Conservation (phyloP, 352 stramenopile species). For the Phytophthora brassicae region DNA sequence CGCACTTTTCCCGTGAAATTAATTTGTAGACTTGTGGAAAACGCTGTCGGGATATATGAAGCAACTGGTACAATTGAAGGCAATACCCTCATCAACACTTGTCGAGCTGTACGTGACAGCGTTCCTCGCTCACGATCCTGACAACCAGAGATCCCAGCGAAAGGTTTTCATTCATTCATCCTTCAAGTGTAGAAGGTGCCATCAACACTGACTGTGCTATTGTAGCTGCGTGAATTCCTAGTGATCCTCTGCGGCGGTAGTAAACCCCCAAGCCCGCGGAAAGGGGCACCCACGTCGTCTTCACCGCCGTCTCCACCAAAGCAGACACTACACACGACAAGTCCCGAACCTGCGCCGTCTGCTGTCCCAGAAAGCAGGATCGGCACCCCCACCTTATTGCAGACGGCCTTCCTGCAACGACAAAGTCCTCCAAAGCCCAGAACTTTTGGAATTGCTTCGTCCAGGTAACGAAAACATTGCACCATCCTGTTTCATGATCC, state of each 20-base stretch:
- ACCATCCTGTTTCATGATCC: neutral
- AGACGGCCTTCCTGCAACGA: conserved; percentile 62
- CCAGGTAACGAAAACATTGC: conserved; percentile 32
- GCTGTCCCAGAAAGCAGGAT: conserved; percentile 20
- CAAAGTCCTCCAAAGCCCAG: conserved; percentile 57
- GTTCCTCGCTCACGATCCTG: conserved; percentile 55
- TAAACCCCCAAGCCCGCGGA: conserved; percentile 26
- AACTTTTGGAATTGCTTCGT: conserved; percentile 51
- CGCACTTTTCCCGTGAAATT: neutral
- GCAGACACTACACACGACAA: conserved; percentile 16
- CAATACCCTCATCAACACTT: conserved; percentile 35
- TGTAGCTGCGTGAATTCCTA: conserved; percentile 69
- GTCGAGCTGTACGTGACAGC: conserved; percentile 53
- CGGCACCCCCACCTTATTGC: conserved; percentile 47
- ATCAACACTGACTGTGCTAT: conserved; percentile 9
- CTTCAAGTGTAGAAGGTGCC: neutral
- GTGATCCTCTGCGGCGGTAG: conserved; percentile 40
- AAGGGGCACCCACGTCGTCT: conserved; percentile 21
- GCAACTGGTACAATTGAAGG: conserved; percentile 48
- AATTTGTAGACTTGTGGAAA: conserved; percentile 68
- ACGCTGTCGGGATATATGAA: conserved; percentile 57
- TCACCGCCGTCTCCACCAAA: conserved; percentile 20
- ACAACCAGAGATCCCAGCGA: conserved; percentile 63
- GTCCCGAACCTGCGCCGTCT: conserved; percentile 16
- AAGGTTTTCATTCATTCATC: no score